Percentiles rank a stretch among this genome's conserved stretches.
These are phyloP conservation scores for Trichoderma gracile DNA, from an alignment of 2,329 filamentous ascomycete species.

Conservation along the genomic window DNA sequence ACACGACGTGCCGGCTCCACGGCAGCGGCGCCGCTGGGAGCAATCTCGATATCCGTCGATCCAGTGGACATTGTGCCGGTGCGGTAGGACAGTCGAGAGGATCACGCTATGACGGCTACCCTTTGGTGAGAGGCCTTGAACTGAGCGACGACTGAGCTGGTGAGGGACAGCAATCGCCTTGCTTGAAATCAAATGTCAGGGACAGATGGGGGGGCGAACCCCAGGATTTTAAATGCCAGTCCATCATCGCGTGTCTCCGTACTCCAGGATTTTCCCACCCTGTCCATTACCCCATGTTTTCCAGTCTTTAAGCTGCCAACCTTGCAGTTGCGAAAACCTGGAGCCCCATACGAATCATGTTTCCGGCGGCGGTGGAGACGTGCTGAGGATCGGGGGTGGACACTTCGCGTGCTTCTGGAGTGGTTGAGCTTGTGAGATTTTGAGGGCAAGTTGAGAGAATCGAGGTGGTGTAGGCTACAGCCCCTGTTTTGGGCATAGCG, in stretches of 20 bases:
- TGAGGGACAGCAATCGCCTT: not conserved
- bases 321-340: constrained; percentile 13
- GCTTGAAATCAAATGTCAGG: not conserved
- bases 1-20: constrained; percentile 29
- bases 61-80: constrained; percentile 22
- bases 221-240: constrained; percentile 22
- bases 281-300: constrained; percentile 24
- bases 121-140: too few species aligned
- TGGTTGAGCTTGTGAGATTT: constrained; percentile 1
- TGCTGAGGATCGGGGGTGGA: not conserved
- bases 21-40: constrained; percentile 18
- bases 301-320: constrained; percentile 20
- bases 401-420: constrained; percentile 2
- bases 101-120: too few species aligned
- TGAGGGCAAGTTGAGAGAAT: not conserved
- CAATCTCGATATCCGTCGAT: constrained; percentile 26
- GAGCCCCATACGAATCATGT: constrained; percentile 21
- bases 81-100: not conserved
- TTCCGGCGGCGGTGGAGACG: constrained; percentile 15
- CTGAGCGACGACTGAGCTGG: not conserved
- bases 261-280: not conserved
- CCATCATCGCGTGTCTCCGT: not conserved
- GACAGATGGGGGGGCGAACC: constrained; percentile 2
- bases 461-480: constrained; percentile 26
- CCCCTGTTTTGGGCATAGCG: constrained; percentile 21